Percentiles rank a stretch among this genome's conserved stretches.
Evolutionary conservation across 78 protist genomes (phyloP).

Genomic region (Speleostelium caveatum): DNA sequence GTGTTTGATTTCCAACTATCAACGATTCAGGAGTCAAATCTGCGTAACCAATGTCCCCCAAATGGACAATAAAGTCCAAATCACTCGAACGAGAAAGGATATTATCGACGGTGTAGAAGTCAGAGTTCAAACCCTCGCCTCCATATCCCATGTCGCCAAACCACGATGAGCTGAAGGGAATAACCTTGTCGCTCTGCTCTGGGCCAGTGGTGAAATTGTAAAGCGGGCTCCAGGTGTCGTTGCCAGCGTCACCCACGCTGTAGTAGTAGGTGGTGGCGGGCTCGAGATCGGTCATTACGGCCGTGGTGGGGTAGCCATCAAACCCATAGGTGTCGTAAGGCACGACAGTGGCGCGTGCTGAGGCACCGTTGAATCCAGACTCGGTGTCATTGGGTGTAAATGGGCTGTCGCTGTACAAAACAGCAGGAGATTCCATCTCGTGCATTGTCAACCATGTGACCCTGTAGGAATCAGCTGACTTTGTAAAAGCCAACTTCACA

Average conservation of each 20-base stretch:
- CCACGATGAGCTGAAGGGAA: constrained; percentile 8
- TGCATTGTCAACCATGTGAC: constrained; percentile 41
- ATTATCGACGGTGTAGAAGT: background rate
- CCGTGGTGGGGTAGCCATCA: constrained; percentile 14
- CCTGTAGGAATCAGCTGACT: background rate
- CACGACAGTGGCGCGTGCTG: background rate
- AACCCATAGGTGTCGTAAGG: constrained; percentile 13
- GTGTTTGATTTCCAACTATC: constrained; percentile 40
- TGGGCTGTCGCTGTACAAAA: background rate
- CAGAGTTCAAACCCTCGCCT: background rate
- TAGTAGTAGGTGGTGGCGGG: constrained; percentile 18
- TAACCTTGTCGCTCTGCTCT: background rate
- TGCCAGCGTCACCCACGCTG: constrained; percentile 22
- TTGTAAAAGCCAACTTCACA: constrained; percentile 6
- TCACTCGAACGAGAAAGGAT: background rate
- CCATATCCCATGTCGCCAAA: constrained; percentile 69
- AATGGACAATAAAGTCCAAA: constrained; percentile 25
- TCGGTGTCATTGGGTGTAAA: background rate
- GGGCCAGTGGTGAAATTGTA: constrained; percentile 44
- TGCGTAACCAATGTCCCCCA: constrained; percentile 72
- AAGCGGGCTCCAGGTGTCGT: background rate
- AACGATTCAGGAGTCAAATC: constrained; percentile 11
- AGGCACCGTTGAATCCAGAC: background rate
- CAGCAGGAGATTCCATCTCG: background rate
- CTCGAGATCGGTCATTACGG: background rate